phyloP scores from a whole-genome alignment of 352 stramenopile species.

The Pseudoperonospora humuli region DNA sequence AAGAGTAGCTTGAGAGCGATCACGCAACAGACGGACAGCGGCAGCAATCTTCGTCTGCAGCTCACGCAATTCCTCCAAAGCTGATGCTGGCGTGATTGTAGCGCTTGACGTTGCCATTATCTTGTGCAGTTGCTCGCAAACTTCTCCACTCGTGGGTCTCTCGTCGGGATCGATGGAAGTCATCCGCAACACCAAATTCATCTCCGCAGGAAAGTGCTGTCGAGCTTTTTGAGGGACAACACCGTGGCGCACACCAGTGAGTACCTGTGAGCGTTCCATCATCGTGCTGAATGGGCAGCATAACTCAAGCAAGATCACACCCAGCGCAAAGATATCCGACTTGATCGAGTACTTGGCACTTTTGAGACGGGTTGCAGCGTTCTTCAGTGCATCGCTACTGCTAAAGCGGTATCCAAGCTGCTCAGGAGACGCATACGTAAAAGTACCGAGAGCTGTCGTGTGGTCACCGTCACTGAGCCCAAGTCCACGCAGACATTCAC shows the following conservation, averaged over 20 bases:
- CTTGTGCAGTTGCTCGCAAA: slow-evolving; percentile 43
- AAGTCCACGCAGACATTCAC: slow-evolving; percentile 17
- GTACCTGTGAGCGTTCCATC: slow-evolving; percentile 81
- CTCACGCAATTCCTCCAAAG: slow-evolving; percentile 57
- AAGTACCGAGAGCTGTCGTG: slow-evolving; percentile 73
- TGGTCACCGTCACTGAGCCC: slow-evolving; percentile 40
- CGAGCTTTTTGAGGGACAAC: slow-evolving; percentile 65
- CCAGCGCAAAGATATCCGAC: slow-evolving; percentile 80
- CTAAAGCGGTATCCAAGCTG: slow-evolving; percentile 63
- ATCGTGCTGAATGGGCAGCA: slow-evolving; percentile 78
- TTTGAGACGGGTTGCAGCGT: slow-evolving; percentile 44
- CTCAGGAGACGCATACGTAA: slow-evolving; percentile 83
- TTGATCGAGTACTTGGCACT: slow-evolving; percentile 75
- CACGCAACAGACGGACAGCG: slow-evolving; percentile 46
- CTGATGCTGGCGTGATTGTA: slow-evolving; percentile 32
- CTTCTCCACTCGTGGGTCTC: slow-evolving; percentile 47
- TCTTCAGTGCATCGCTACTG: slow-evolving; percentile 28
- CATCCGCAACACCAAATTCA: slow-evolving; percentile 70
- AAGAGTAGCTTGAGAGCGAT: slow-evolving; percentile 49
- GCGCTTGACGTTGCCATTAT: slow-evolving; percentile 31
- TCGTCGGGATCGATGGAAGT: slow-evolving; percentile 64
- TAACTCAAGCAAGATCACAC: slow-evolving; percentile 77
- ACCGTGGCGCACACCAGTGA: slow-evolving; percentile 68
- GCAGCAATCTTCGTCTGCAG: slow-evolving; percentile 47
- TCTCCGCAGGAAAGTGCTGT: slow-evolving; percentile 56